Evolutionary conservation across 1,284 basidiomycete species (phyloP).

Genomic region (Cryptococcus sp.): DNA sequence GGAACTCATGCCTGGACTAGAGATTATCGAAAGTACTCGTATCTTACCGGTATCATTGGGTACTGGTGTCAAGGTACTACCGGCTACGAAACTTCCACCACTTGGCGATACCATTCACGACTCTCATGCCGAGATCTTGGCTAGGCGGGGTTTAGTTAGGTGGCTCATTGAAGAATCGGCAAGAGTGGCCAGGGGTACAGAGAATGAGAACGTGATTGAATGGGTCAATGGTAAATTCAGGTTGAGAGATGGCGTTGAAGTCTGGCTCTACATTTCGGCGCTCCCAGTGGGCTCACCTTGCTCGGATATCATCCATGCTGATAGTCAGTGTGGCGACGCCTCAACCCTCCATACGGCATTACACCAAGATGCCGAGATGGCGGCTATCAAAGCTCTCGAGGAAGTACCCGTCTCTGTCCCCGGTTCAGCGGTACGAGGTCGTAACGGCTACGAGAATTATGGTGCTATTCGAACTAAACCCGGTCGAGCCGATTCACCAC

Average conservation of each 20-base stretch:
- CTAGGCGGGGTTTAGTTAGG: conserved; percentile 69
- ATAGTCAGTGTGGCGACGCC: conserved; percentile 73
- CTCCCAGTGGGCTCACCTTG: conserved; percentile 65
- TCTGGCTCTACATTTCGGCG: conserved; percentile 79
- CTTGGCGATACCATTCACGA: conserved; percentile 83
- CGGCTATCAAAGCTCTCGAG: conserved; percentile 55
- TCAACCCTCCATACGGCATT: conserved; percentile 73
- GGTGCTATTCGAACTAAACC: conserved; percentile 84
- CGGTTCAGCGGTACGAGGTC: conserved; percentile 59
- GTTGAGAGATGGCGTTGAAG: conserved; percentile 54
- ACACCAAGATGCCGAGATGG: conserved; percentile 64
- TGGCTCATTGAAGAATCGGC: conserved; percentile 72
- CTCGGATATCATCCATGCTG: not conserved
- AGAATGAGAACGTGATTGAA: conserved; percentile 10
- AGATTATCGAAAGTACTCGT: not conserved
- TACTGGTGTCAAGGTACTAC: conserved; percentile 84
- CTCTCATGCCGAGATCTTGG: conserved; percentile 84
- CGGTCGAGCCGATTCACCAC: conserved; percentile 72
- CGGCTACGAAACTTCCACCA: conserved; percentile 58
- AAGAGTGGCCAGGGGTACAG: conserved; percentile 28
- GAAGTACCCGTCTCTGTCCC: not conserved
- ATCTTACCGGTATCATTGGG: conserved; percentile 64
- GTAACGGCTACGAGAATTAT: conserved; percentile 67
- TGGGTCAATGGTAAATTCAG: conserved; percentile 49
- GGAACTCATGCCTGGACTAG: not conserved